Base-by-base conservation (phyloP, 352 stramenopile genomes). In the Phytopythium aichiense region DNA sequence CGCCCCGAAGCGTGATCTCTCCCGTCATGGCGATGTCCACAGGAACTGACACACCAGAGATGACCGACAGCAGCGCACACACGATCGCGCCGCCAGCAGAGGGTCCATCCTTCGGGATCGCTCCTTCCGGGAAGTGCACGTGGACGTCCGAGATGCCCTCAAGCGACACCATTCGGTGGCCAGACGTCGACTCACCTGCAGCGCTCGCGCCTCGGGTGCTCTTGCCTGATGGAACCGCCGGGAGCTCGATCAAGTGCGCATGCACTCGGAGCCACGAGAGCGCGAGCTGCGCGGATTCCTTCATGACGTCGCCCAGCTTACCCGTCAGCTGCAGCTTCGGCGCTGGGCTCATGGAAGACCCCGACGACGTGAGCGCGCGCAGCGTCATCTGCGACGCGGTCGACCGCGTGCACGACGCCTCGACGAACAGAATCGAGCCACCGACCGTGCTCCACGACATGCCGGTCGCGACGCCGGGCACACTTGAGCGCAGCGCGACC, bases 101-200 rank as follows among this genome's bases (percentile, higher is more conserved):
- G 13, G 91, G 89, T 6, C 91, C 88, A 56, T 97, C 91, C 62
- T 97, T 97, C 7, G 89, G 81, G 25, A 93, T 94, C 11, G 87
- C 91, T 45, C 88, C 91, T 68, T 95, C 88, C 0, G 91, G 90
- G 40, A 97, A 94, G 61, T 97, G 89, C 5, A 97, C 70, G 59
- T 97, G 89, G 8, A 97, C 71, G 56, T 90, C 84, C 8, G 76
- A 81, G 49, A 92, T 76, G 22, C 66, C 69, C 46, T 90, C 66
- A 35, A 91, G 50, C 4, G 77, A 86, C 33, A 87, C 53, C 13
- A 66, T 45, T n/a, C 67, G 71, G 4, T 59, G 60, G 30, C 63
- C 45, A 7, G 58, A 52, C 7, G 62, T 63, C 20, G 58, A 49
- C 30, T 74, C 70, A 9, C 65, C 55, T 9, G 54, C 20, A 16